Base-by-base conservation (phyloP, 148 eudicot species). In the Camellia lanceoleosa region DNA sequence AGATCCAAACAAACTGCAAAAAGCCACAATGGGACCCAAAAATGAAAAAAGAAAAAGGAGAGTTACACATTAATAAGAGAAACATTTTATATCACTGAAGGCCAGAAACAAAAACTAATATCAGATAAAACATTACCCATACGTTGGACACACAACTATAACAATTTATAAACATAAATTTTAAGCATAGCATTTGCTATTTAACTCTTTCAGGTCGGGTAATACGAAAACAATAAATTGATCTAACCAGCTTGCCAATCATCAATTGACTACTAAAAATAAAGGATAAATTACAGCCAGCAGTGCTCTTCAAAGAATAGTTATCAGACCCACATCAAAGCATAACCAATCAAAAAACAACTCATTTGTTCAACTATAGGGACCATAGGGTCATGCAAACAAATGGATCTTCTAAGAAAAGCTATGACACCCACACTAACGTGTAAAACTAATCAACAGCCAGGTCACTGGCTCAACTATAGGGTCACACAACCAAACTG, bases 1-100 rank as follows among this genome's bases (percentile, higher is more conserved):
- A 87, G 79, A 78, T 90, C 89, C 79, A 96, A 86, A 83, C 98
- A 96, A 83, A 82, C 99, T 96, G 94, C 90, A 90, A 68, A 63
- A 70, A 19, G 42, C 63, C 68, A 55, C 44, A 62, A 20, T 56
- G 11, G n/a, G 3, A 51, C 66, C 47, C 43, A 44, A 54, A 3
- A 7, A 3, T 3, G 54, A 52, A 58, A 12, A 38, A n/a, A 55
- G 55, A n/a, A n/a, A 46, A 9, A n/a, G 8, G n/a, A 46, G 54
- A 69, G 52, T 70, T 8, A 47, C 56, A 70, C 13, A 46, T 18
- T 19, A 13, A 0, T 5, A 55, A 56, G 47, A 9, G 43, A 70
- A 46, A 52, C 23, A 7, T 14, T 46, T 44, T 69, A 69, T 19
- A 43, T 68, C 72, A 19, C 73, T 3, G 5, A 46, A 46, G 5